phyloP scores from a whole-genome alignment of 805 yeast genomes.

The Saccharomyces jurei region DNA sequence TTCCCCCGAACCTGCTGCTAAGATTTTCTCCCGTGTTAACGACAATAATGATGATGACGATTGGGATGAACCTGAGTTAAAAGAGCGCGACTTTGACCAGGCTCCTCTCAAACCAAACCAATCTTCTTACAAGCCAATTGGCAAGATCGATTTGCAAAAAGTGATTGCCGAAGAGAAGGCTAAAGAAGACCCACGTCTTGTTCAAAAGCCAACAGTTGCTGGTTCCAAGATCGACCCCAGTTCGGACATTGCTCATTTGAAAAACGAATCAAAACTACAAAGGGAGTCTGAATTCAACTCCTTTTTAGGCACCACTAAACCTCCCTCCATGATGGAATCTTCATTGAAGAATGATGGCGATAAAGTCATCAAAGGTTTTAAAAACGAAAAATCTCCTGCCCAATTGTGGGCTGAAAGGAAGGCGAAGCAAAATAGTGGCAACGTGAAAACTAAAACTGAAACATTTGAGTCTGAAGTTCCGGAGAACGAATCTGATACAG shows the following conservation, averaged over 20 bases:
- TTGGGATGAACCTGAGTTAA: conserved; percentile 40
- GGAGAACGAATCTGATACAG: conserved; percentile 18
- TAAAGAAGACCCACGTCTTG: conserved; percentile 37
- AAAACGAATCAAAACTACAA: conserved; percentile 28
- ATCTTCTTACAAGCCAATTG: conserved; percentile 53
- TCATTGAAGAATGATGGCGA: conserved; percentile 20
- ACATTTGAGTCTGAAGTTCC: conserved; percentile 17
- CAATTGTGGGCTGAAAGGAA: conserved; percentile 92
- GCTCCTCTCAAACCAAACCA: conserved; percentile 38
- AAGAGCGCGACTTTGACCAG: conserved; percentile 42
- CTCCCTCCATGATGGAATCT: conserved; percentile 18
- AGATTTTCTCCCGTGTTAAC: conserved; percentile 2
- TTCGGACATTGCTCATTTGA: conserved; percentile 31
- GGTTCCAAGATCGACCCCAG: conserved; percentile 19
- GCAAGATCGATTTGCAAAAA: conserved; percentile 45
- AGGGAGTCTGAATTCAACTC: conserved; percentile 32
- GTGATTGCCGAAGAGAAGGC: conserved; percentile 37
- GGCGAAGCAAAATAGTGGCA: conserved; percentile 40
- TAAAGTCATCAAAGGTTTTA: conserved; percentile 50
- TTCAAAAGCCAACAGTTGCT: conserved; percentile 19
- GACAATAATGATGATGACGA: conserved; percentile 32
- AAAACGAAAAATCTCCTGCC: conserved; percentile 84
- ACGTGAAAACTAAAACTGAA: conserved; percentile 1
- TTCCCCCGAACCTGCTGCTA: conserved; percentile 12
- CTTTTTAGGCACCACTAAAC: conserved; percentile 30